phyloP scores from a whole-genome alignment of 768 basidiomycete genomes.

The Amanita fuliginea region DNA sequence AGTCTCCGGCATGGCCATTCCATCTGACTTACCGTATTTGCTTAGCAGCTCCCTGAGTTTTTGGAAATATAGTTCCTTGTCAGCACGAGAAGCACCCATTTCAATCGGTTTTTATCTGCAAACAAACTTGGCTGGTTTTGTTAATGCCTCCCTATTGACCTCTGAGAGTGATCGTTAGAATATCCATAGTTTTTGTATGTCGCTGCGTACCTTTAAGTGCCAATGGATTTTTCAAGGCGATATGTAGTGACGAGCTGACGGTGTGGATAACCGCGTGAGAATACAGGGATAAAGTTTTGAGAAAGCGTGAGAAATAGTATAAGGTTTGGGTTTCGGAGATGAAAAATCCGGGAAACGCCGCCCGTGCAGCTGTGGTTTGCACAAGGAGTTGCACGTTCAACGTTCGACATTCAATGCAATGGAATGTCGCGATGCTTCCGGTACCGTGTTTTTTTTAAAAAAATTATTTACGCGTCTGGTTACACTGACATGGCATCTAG shows the following conservation, averaged over 20 bases:
- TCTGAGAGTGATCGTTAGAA: slow-evolving; percentile 28
- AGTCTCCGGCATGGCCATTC: background rate
- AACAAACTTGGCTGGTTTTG: slow-evolving; percentile 14
- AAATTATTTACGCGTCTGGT: slow-evolving; percentile 5
- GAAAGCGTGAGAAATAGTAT: slow-evolving; percentile 18
- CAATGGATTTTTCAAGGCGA: slow-evolving; percentile 96
- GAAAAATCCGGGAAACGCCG: background rate
- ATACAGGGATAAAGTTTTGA: slow-evolving; percentile 20
- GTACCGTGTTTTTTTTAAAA: slow-evolving; percentile 10
- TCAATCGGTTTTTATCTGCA: slow-evolving; percentile 24
- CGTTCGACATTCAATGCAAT: slow-evolving; percentile 42
- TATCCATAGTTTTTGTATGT: background rate
- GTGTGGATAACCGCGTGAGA: slow-evolving; percentile 27
- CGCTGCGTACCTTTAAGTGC: slow-evolving; percentile 53
- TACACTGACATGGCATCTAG: slow-evolving; percentile 1
- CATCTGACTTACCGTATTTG: slow-evolving; percentile 66
- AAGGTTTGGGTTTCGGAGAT: slow-evolving; percentile 19
- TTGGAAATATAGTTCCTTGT: slow-evolving; percentile 84
- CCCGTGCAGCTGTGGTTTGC: background rate
- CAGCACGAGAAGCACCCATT: slow-evolving; percentile 89
- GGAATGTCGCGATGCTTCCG: slow-evolving; percentile 74
- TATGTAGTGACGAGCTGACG: slow-evolving; percentile 19
- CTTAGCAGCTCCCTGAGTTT: slow-evolving; percentile 91
- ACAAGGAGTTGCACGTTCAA: slow-evolving; percentile 10
- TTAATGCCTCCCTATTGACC: slow-evolving; percentile 91